Conservation (phyloP, 257 asterid species). For the Primulina tabacum region DNA sequence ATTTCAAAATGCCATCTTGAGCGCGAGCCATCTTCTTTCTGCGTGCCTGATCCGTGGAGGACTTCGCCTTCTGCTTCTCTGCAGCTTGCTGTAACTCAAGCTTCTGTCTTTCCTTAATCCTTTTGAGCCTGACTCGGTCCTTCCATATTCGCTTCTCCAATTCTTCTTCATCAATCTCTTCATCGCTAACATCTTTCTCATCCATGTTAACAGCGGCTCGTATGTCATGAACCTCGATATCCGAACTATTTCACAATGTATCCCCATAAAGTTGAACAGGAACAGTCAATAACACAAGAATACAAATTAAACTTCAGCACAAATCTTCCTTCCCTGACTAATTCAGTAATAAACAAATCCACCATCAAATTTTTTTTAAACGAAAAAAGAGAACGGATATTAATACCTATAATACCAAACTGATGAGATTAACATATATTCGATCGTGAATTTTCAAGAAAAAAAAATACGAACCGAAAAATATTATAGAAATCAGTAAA, state of each 20-base stretch:
- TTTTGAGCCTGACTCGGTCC: constrained; percentile 42
- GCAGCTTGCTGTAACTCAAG: constrained; percentile 34
- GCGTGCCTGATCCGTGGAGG: constrained; percentile 39
- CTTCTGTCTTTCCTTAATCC: constrained; percentile 41
- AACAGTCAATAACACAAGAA: not conserved
- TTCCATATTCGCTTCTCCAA: constrained; percentile 51
- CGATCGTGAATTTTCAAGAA: constrained; percentile 2
- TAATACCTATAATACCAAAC: not conserved
- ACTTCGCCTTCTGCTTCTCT: constrained; percentile 34
- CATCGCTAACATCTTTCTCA: constrained; percentile 47
- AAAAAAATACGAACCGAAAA: not conserved
- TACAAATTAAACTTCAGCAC: not conserved
- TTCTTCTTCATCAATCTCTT: constrained; percentile 47
- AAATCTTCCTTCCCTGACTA: not conserved
- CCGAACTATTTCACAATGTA: constrained; percentile 32
- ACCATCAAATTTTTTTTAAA: not conserved
- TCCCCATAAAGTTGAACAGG: not conserved
- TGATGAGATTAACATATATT: not conserved
- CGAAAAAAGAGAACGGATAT: not conserved
- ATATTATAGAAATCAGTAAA: not conserved
- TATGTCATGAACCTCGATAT: constrained; percentile 37
- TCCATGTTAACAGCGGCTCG: constrained; percentile 30
- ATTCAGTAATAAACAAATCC: constrained; percentile 11
- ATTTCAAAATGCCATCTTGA: constrained; percentile 50
- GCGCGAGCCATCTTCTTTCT: constrained; percentile 53